Conservation (phyloP, 2,329 filamentous ascomycete species). For the Endothia cerciana region DNA sequence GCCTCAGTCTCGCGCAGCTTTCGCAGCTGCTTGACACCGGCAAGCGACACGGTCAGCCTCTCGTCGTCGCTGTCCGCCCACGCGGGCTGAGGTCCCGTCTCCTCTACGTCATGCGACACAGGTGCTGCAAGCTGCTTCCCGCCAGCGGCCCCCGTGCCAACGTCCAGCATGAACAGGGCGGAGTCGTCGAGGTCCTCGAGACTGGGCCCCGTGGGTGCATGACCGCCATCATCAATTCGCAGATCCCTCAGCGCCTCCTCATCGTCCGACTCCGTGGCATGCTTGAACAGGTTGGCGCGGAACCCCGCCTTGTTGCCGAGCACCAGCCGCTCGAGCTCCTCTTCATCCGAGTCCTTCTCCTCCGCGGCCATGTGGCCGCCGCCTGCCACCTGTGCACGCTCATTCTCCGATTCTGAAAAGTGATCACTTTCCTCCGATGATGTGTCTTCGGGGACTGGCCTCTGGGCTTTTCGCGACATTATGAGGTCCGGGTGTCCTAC, state of each 20-base stretch:
- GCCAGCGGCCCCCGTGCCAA: constrained; percentile 53
- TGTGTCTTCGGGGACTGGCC: constrained; percentile 31
- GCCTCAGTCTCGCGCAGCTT: constrained; percentile 81
- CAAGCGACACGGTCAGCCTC: constrained; percentile 79
- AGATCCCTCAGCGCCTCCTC: constrained; percentile 42
- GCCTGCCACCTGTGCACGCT: constrained; percentile 33
- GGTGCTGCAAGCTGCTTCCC: constrained; percentile 39
- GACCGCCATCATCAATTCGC: constrained; percentile 35
- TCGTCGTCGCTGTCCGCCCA: constrained; percentile 99
- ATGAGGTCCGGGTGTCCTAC: background rate
- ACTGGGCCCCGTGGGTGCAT: constrained; percentile 29
- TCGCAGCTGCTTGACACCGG: constrained; percentile 72
- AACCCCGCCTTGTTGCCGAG: constrained; percentile 89
- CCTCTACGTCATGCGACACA: constrained; percentile 28
- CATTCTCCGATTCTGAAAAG: constrained; percentile 21
- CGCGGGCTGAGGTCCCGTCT: constrained; percentile 54
- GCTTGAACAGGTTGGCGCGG: constrained; percentile 69
- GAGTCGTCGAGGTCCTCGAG: constrained; percentile 66
- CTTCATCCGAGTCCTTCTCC: constrained; percentile 81
- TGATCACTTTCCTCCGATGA: constrained; percentile 36
- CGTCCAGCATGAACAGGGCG: constrained; percentile 85
- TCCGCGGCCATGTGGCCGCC: constrained; percentile 38
- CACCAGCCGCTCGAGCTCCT: constrained; percentile 84
- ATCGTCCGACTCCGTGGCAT: constrained; percentile 46
- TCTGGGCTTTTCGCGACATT: constrained; percentile 28